Percentiles rank a stretch among this genome's conserved stretches.
These are phyloP conservation scores for Cladosporium colombiae DNA, from an alignment of 2,329 filamentous ascomycete genomes.

Conservation along the genomic window DNA sequence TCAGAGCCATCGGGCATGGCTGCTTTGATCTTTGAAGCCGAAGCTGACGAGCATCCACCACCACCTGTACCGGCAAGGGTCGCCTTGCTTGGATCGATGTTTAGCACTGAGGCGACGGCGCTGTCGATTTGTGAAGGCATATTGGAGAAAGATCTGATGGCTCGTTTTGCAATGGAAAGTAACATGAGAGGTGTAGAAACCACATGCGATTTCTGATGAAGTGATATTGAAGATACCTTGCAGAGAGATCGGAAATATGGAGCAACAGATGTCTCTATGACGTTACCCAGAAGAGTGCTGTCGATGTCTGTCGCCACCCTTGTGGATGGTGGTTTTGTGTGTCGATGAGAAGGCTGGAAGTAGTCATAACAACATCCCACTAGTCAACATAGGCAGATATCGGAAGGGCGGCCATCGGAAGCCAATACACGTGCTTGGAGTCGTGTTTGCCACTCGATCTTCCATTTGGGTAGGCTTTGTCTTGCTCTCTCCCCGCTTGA, in stretches of 20 bases:
- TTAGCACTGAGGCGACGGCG: constrained; percentile 62
- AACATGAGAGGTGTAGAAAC: not conserved
- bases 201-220: not conserved
- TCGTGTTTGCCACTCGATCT: constrained; percentile 5
- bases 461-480: constrained; percentile 8
- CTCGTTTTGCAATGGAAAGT: not conserved
- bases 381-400: not conserved
- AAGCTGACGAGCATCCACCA: constrained; percentile 64
- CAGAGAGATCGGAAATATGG: constrained; percentile 7
- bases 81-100: constrained; percentile 56
- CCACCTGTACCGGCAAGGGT: constrained; percentile 63
- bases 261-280: constrained; percentile 10
- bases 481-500: not conserved
- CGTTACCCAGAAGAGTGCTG: not conserved
- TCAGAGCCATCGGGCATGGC: constrained; percentile 51
- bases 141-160: constrained; percentile 4
- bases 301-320: not conserved
- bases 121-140: constrained; percentile 52
- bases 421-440: not conserved
- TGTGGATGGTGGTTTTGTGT: not conserved
- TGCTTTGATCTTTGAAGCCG: constrained; percentile 62
- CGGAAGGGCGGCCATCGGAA: not conserved
- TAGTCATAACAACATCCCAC: not conserved
- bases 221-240: not conserved
- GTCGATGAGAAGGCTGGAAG: not conserved